phyloP scores from a whole-genome alignment of 805 yeast species.

The Suhomyces xylopsoci region DNA sequence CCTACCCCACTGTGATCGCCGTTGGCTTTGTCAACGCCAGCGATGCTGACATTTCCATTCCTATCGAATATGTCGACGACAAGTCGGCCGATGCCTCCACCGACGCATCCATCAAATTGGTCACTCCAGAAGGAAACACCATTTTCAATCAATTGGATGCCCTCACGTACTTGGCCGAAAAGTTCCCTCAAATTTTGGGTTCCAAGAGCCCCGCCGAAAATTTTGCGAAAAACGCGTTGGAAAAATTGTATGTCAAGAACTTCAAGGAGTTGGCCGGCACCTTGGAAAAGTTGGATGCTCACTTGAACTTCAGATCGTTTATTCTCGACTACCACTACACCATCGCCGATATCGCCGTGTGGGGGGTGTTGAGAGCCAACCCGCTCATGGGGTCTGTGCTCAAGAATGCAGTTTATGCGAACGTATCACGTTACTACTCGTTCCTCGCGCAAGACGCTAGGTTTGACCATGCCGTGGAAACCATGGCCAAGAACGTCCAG shows the following conservation, averaged over 20 bases:
- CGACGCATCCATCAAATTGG: slow-evolving; percentile 42
- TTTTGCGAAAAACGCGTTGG: slow-evolving; percentile 67
- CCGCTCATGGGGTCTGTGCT: slow-evolving; percentile 89
- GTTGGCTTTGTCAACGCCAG: slow-evolving; percentile 64
- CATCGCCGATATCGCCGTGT: slow-evolving; percentile 78
- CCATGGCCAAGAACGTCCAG: slow-evolving; percentile 62
- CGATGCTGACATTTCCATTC: slow-evolving; percentile 47
- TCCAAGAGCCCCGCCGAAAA: slow-evolving; percentile 34
- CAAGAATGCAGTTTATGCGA: slow-evolving; percentile 78
- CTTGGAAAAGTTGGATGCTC: slow-evolving; percentile 77
- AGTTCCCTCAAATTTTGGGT: slow-evolving; percentile 46
- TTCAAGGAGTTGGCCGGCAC: slow-evolving; percentile 79
- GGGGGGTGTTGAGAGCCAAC: slow-evolving; percentile 94
- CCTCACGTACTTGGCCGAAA: slow-evolving; percentile 48
- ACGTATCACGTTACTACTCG: slow-evolving; percentile 91
- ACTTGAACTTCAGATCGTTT: slow-evolving; percentile 81
- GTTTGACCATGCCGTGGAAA: slow-evolving; percentile 69
- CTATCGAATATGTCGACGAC: slow-evolving; percentile 68
- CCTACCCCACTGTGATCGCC: slow-evolving; percentile 76
- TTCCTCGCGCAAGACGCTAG: slow-evolving; percentile 63
- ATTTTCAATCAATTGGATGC: slow-evolving; percentile 42
- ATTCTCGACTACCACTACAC: slow-evolving; percentile 65
- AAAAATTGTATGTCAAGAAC: slow-evolving; percentile 74
- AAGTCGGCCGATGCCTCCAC: slow-evolving; percentile 40
- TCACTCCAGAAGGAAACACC: slow-evolving; percentile 41